Conservation (phyloP, 306 rosid species). For the Vigna angularis region DNA sequence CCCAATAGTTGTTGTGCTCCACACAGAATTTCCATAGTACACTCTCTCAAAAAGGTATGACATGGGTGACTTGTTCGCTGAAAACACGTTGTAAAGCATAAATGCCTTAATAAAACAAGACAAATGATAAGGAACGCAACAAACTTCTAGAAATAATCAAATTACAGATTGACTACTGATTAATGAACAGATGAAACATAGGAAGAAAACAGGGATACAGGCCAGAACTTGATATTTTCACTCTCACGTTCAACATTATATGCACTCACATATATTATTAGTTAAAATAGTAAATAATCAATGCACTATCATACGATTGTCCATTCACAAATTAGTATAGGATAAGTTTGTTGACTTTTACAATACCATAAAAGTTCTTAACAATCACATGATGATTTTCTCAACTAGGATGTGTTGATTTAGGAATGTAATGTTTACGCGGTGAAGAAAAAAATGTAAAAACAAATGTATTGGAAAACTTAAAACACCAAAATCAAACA, state of each 20-base stretch:
- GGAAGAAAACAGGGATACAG: background rate
- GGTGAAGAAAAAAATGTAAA: no score
- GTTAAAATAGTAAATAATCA: no score
- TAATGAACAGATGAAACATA: constrained; percentile 28
- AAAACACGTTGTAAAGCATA: constrained; percentile 38
- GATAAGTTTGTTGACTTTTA: no score
- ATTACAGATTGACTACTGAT: background rate
- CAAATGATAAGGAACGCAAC: background rate
- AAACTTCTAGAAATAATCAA: background rate
- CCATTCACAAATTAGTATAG: background rate
- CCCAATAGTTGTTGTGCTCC: constrained; percentile 85
- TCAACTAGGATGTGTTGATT: no score
- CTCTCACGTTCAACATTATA: background rate
- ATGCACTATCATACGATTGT: no score
- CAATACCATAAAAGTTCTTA: background rate
- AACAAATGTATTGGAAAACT: no score
- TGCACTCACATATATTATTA: no score
- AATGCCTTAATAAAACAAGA: background rate
- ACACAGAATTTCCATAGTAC: constrained; percentile 78
- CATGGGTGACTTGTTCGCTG: constrained; percentile 73
- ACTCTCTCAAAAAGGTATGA: constrained; percentile 80
- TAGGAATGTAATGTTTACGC: no score
- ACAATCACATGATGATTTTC: no score
- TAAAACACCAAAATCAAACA: no score
- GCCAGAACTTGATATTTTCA: background rate